Conservation (phyloP, 148 eudicot species). For the Chenopodium formosanum region DNA sequence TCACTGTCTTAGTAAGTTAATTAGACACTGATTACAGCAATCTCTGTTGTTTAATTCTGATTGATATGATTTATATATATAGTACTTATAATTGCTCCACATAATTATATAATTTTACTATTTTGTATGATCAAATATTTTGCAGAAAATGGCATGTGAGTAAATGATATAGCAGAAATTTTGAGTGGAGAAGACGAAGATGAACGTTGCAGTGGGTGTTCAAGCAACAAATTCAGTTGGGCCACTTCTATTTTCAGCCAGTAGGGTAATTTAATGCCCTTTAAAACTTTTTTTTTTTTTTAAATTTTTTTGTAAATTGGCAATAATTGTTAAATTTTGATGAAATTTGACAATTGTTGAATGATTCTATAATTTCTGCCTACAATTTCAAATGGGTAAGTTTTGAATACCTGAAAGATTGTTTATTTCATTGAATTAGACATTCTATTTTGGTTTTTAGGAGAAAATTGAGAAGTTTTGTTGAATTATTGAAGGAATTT, state of each 20-base stretch:
- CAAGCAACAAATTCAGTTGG: constrained; percentile 9
- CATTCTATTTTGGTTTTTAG: neutral
- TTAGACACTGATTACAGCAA: neutral
- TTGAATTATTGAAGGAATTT: too few relatives aligned
- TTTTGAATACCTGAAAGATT: neutral
- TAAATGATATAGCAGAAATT: neutral
- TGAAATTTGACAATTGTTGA: neutral
- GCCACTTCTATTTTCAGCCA: constrained; percentile 14
- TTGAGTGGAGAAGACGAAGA: constrained; percentile 4
- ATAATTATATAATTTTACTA: neutral
- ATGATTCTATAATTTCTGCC: neutral
- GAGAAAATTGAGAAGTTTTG: neutral
- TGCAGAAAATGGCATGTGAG: neutral
- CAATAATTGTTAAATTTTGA: neutral
- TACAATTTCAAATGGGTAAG: neutral
- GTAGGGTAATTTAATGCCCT: constrained; percentile 15
- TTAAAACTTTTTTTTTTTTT: neutral
- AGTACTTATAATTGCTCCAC: neutral
- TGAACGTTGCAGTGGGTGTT: constrained; percentile 4
- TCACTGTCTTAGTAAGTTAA: neutral
- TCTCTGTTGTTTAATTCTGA: too few relatives aligned
- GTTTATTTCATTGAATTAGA: neutral
- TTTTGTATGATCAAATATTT: constrained; percentile 2
- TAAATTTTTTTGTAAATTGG: neutral
- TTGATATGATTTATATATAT: neutral